These are phyloP conservation scores for Lactifluus rugatus DNA, from an alignment of 768 basidiomycete genomes.

Conservation along the genomic window DNA sequence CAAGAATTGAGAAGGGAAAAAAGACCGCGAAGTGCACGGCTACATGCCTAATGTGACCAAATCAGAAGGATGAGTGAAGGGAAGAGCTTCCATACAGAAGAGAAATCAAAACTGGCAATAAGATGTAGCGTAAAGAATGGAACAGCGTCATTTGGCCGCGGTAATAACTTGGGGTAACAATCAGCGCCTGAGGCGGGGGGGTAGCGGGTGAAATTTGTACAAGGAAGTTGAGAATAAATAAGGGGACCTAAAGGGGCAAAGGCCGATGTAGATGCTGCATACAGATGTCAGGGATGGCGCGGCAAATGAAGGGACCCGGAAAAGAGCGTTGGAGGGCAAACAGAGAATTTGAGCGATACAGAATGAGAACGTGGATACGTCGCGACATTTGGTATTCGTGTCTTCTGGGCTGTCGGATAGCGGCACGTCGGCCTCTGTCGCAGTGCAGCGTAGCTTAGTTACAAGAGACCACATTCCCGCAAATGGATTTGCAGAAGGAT, in stretches of 20 bases:
- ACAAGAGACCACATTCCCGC: constrained; percentile 78
- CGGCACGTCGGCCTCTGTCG: background rate
- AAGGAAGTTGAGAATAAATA: background rate
- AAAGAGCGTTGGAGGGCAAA: background rate
- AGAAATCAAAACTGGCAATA: background rate
- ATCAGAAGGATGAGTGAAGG: background rate
- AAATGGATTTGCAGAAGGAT: constrained; percentile 80
- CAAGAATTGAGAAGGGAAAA: background rate
- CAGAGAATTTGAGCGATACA: background rate
- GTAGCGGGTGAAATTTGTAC: background rate
- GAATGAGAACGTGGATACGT: constrained; percentile 1
- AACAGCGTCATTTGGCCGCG: background rate
- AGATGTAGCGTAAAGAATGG: background rate
- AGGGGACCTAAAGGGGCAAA: background rate
- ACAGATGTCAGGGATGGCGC: constrained; percentile 1
- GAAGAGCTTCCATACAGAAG: constrained; percentile 1
- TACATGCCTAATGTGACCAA: background rate
- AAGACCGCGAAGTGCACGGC: background rate
- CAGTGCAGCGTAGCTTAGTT: background rate
- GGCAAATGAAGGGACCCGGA: background rate
- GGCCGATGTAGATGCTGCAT: constrained; percentile 14
- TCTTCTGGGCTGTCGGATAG: background rate
- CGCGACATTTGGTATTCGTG: constrained; percentile 10
- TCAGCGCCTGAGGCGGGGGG: background rate
- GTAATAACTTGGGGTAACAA: background rate